These are phyloP conservation scores for Penicillium malachiteum DNA, from an alignment of 495 filamentous ascomycete species.

Conservation along the genomic window DNA sequence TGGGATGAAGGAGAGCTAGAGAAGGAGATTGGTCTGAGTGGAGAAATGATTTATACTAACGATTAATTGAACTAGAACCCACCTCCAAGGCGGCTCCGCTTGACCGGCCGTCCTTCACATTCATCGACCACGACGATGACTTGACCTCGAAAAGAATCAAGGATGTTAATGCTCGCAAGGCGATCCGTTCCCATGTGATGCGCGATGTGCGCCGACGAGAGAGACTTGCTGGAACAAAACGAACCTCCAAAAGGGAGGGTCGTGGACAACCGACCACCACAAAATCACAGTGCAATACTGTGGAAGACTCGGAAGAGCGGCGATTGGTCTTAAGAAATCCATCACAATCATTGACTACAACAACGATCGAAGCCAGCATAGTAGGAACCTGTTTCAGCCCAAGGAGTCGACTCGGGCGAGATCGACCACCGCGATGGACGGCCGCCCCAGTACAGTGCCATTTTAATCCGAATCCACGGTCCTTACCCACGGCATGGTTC, in stretches of 20 bases:
- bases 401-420: constrained; percentile 1
- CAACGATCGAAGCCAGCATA: too few relatives aligned
- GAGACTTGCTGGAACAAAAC: constrained; percentile 33
- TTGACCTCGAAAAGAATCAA: constrained; percentile 38
- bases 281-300: background rate
- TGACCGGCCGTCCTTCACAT: constrained; percentile 36
- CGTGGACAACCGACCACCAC: constrained; percentile 9
- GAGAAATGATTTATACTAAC: too few relatives aligned
- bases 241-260: constrained; percentile 29
- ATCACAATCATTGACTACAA: constrained; percentile 10
- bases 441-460: constrained; percentile 14
- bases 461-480: constrained; percentile 16
- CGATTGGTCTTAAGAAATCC: constrained; percentile 17
- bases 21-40: background rate
- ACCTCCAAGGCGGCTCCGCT: constrained; percentile 16
- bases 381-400: too few relatives aligned
- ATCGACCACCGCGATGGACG: constrained; percentile 18
- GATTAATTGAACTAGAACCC: constrained; percentile 9
- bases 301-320: constrained; percentile 9
- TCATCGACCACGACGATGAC: constrained; percentile 41
- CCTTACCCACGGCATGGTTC: constrained; percentile 28
- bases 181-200: constrained; percentile 42
- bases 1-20: background rate
- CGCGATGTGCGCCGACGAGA: constrained; percentile 40
- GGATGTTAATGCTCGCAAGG: constrained; percentile 37